These are phyloP conservation scores for Haplosporangium sp. DNA, from an alignment of 371 early-diverging fungal genomes.

Conservation along the genomic window DNA sequence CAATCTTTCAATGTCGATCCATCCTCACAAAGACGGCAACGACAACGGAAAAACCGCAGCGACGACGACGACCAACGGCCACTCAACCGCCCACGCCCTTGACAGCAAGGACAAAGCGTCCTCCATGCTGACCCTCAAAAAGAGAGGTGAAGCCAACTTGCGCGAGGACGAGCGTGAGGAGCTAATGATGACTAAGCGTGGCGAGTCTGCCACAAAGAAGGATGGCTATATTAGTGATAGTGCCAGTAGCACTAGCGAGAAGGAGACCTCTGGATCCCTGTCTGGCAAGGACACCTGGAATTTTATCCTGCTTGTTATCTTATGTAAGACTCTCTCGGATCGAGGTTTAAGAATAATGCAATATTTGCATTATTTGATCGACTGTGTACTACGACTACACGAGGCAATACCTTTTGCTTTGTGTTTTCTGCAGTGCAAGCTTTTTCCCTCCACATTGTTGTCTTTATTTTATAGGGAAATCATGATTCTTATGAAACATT, in stretches of 20 bases:
- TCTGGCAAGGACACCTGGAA: conserved; percentile 68
- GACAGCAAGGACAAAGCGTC: conserved; percentile 5
- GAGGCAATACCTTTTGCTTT: too few species aligned
- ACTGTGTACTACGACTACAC: too few species aligned
- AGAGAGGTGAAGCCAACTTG: conserved; percentile 24
- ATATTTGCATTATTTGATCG: too few species aligned
- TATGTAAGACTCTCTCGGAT: conserved; percentile 70
- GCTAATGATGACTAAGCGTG: conserved; percentile 31
- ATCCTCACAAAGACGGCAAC: conserved; percentile 12
- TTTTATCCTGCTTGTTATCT: conserved; percentile 70
- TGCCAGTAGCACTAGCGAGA: background rate
- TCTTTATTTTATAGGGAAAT: too few species aligned
- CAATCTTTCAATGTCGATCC: too few species aligned
- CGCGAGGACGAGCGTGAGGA: conserved; percentile 42
- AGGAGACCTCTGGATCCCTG: conserved; percentile 17
- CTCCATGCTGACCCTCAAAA: conserved; percentile 40
- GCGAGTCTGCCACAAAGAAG: background rate
- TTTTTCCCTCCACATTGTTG: too few species aligned
- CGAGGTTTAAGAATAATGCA: too few species aligned
- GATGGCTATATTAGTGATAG: conserved; percentile 1
- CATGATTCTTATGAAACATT: background rate
- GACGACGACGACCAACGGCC: conserved; percentile 36
- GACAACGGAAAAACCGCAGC: too few species aligned
- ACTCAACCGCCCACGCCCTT: conserved; percentile 29
- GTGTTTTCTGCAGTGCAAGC: too few species aligned